Base-by-base conservation (phyloP, 495 filamentous ascomycete genomes). In the Penicillium pancosmium region DNA sequence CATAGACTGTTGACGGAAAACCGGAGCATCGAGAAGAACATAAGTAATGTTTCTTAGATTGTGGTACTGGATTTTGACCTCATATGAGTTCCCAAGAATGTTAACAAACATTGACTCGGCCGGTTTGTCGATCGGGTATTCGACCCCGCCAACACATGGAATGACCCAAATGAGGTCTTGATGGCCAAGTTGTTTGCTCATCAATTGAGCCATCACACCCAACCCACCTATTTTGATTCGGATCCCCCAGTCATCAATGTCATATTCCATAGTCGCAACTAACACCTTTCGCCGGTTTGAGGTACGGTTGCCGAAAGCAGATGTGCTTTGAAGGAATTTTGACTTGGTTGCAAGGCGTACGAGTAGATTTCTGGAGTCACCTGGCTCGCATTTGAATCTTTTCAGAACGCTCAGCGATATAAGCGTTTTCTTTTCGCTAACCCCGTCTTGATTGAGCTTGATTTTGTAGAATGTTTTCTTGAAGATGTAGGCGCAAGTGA, bases 91-190 rank as follows among this genome's bases (percentile, higher is more conserved):
- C 25, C 81, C 87, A 46, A 91, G 73, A n/a, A 91, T 82, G 4
- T 77, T 85, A 16, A 89, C 83, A 34, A 74, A 77, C 80, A 91
- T 90, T 2, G 86, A 77, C 48, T 88, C 85, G 1, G 81, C 86
- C 0, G 66, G 72, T 57, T 83, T 74, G 57, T 89, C 86, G 11
- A 75, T 65, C 0, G 87, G 88, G 59, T 90, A 90, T 15, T 87
- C 78, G 23, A 91, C 74, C 31, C 82, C 88, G 18, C 86, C 87
- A 16, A 89, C 86, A 65, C 86, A 86, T n/a, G 87, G 88, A 40
- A 91, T 83, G n/a, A 91, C 86, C 88, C 87, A 91, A 50, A 90
- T 83, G 8, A 90, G 73, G 65, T 91, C 82, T 59, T 88, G 83
- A 53, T 91, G 85, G 3, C 81, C 75, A 8, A 90, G 81, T 52